Conservation (phyloP, 768 basidiomycete genomes). For the Lentinula sp. region DNA sequence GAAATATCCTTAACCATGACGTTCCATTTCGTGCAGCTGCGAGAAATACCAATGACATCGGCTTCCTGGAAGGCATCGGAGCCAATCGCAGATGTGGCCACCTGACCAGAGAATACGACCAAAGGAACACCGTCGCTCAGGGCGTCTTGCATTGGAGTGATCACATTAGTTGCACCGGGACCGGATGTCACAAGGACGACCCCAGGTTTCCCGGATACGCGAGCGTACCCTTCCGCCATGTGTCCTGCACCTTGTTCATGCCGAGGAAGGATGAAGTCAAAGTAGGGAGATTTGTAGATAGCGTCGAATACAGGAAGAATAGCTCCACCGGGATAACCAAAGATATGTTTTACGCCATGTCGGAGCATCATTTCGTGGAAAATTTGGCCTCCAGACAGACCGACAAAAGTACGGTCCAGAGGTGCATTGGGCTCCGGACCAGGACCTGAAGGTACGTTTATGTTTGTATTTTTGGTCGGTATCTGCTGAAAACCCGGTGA, state of each 20-base stretch:
- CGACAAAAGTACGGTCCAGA: constrained; percentile 83
- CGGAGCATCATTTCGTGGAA: constrained; percentile 99
- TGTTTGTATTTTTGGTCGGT: constrained; percentile 31
- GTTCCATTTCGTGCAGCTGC: constrained; percentile 99
- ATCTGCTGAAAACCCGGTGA: constrained; percentile 50
- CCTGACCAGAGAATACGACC: constrained; percentile 95
- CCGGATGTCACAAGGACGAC: constrained; percentile 98
- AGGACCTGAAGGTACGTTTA: constrained; percentile 27
- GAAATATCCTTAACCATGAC: constrained; percentile 98
- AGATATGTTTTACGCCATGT: constrained; percentile 93
- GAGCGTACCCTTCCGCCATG: constrained; percentile 98
- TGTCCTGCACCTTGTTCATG: constrained; percentile 99
- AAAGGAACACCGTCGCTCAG: constrained; percentile 90
- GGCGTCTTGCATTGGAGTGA: constrained; percentile 98
- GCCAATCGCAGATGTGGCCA: constrained; percentile 99
- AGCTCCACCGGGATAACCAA: constrained; percentile 97
- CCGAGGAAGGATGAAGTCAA: constrained; percentile 91
- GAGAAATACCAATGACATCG: constrained; percentile 92
- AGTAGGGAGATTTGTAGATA: constrained; percentile 93
- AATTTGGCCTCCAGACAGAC: constrained; percentile 93
- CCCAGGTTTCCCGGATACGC: constrained; percentile 95
- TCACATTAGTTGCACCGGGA: constrained; percentile 95
- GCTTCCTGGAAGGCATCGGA: constrained; percentile 99
- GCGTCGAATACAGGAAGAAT: constrained; percentile 99
- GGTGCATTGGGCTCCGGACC: constrained; percentile 37